Conservation (phyloP, 305 asterid species). For the Caryopteris hybrid region DNA sequence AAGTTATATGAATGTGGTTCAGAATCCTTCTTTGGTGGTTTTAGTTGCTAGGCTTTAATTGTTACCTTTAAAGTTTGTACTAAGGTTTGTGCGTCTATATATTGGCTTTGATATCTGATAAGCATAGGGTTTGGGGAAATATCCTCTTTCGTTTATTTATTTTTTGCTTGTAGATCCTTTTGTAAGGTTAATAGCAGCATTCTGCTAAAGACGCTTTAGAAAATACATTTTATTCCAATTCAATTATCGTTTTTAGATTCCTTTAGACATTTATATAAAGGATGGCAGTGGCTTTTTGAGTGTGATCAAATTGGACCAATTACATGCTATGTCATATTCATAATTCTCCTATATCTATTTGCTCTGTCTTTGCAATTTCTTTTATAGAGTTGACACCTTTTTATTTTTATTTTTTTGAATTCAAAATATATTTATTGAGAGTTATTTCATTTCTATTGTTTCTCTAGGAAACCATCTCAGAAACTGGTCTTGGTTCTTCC, state of each 20-base stretch:
- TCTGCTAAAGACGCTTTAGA: neutral
- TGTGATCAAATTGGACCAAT: neutral
- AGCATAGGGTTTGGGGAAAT: no score
- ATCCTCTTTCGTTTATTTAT: neutral
- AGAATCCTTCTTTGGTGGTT: neutral
- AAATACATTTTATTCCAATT: no score
- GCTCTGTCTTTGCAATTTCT: neutral
- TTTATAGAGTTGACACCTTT: neutral
- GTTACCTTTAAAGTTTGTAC: neutral
- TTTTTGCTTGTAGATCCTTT: neutral
- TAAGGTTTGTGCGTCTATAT: neutral
- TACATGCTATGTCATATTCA: neutral
- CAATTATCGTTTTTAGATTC: neutral
- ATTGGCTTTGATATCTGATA: neutral
- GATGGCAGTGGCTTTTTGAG: neutral
- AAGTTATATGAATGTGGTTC: neutral
- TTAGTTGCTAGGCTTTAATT: neutral
- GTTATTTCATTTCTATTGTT: conserved; percentile 8
- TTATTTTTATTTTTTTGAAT: neutral
- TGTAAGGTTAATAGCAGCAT: neutral
- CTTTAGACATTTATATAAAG: neutral
- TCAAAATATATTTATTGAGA: no score
- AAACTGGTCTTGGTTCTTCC: conserved; percentile 42
- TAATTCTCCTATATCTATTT: neutral
- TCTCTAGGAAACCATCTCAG: conserved; percentile 38